phyloP scores from a whole-genome alignment of 352 stramenopile species.

The Phytophthora multivora region DNA sequence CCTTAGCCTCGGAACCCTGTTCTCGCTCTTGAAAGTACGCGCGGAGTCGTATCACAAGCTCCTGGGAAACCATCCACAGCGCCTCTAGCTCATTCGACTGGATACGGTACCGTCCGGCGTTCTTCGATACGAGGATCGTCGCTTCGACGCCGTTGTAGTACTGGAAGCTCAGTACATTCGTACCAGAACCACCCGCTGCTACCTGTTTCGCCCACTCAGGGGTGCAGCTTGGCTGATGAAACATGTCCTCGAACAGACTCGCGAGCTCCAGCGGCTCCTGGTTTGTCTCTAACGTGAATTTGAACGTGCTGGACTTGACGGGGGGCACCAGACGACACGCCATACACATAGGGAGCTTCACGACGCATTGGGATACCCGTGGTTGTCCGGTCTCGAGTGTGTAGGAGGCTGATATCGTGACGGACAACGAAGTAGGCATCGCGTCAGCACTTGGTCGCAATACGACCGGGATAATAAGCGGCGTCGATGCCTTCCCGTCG shows the following conservation, averaged over 20 bases:
- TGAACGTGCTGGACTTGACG: slow-evolving; percentile 83
- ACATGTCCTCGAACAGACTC: slow-evolving; percentile 86
- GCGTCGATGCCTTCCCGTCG: slow-evolving; percentile 64
- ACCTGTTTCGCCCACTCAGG: slow-evolving; percentile 78
- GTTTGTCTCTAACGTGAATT: slow-evolving; percentile 91
- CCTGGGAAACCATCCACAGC: slow-evolving; percentile 78
- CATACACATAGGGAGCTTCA: slow-evolving; percentile 81
- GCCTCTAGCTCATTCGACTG: slow-evolving; percentile 85
- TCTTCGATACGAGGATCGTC: slow-evolving; percentile 92
- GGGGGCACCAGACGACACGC: slow-evolving; percentile 70
- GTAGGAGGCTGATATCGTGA: slow-evolving; percentile 75
- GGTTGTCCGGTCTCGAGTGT: slow-evolving; percentile 74
- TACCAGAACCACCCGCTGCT: slow-evolving; percentile 46
- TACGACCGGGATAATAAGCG: slow-evolving; percentile 66
- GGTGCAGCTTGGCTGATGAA: slow-evolving; percentile 73
- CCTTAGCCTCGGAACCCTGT: slow-evolving; percentile 25
- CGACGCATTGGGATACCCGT: slow-evolving; percentile 59
- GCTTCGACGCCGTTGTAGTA: slow-evolving; percentile 87
- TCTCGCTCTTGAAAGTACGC: slow-evolving; percentile 41
- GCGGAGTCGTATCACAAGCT: slow-evolving; percentile 75
- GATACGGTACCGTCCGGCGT: slow-evolving; percentile 86
- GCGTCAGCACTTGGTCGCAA: slow-evolving; percentile 46
- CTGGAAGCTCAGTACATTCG: slow-evolving; percentile 88
- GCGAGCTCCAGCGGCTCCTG: slow-evolving; percentile 75
- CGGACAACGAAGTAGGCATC: slow-evolving; percentile 72